These are phyloP conservation scores for Suillus decipiens DNA, from an alignment of 768 basidiomycete genomes.

Conservation along the genomic window DNA sequence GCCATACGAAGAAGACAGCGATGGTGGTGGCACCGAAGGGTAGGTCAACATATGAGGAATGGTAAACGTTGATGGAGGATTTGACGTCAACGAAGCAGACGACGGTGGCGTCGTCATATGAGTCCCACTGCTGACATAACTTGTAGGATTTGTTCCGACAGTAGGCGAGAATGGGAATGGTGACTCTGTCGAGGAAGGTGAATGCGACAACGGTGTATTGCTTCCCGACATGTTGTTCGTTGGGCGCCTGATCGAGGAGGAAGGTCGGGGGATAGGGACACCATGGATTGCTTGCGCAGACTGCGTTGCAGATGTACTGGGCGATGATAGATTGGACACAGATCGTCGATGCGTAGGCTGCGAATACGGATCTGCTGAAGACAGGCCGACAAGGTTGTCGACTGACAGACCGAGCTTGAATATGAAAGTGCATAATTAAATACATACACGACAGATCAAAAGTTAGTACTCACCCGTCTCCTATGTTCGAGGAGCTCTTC, in stretches of 20 bases:
- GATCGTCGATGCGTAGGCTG: conserved; percentile 69
- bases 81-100: conserved; percentile 52
- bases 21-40: conserved; percentile 83
- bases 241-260: conserved; percentile 63
- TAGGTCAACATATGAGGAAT: conserved; percentile 58
- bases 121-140: conserved; percentile 59
- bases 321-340: conserved; percentile 36
- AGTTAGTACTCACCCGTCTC: conserved; percentile 55
- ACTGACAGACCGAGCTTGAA: conserved; percentile 70
- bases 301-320: conserved; percentile 26
- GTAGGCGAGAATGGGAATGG: conserved; percentile 69
- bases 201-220: conserved; percentile 65
- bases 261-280: conserved; percentile 76
- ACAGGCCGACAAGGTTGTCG: conserved; percentile 76
- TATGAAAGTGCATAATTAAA: conserved; percentile 1
- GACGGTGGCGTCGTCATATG: conserved; percentile 76
- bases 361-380: conserved; percentile 64
- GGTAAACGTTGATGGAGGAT: conserved; percentile 32
- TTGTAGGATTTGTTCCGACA: conserved; percentile 53
- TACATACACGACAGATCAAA: conserved; percentile 13
- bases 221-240: conserved; percentile 47
- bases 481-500: conserved; percentile 83
- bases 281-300: conserved; percentile 45
- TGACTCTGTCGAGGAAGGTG: conserved; percentile 66
- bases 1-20: conserved; percentile 76